A percentile compares a stretch with the other conserved stretches of the same genome.
Conservation (phyloP, 345 rosid genomes). For the Eucalyptus lansdowneana region DNA sequence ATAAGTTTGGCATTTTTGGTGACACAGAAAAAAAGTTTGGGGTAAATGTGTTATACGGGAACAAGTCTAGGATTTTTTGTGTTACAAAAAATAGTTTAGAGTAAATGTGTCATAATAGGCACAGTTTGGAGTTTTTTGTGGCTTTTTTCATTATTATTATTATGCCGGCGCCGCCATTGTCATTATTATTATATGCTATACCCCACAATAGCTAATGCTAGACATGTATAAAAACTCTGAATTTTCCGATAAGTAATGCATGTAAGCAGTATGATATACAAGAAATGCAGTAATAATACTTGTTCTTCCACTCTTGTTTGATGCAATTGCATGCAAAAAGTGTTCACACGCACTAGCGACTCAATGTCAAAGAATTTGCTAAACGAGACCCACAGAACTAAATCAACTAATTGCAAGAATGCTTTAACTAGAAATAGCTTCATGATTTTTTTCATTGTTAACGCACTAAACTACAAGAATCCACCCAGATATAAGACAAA, state of each 20-base stretch:
- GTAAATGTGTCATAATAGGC: too few relatives aligned
- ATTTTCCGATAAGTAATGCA: background rate
- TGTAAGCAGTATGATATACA: background rate
- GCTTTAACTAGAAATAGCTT: background rate
- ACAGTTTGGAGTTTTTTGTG: too few relatives aligned
- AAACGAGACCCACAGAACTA: background rate
- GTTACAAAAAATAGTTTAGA: too few relatives aligned
- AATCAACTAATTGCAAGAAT: background rate
- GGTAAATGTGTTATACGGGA: accelerated
- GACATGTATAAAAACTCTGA: background rate
- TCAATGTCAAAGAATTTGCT: background rate
- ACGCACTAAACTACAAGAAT: background rate
- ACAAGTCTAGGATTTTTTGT: too few relatives aligned
- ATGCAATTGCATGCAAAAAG: background rate
- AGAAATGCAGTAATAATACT: background rate
- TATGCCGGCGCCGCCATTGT: accelerated
- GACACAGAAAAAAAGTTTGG: too few relatives aligned
- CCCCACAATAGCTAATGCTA: background rate
- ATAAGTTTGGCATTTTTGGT: too few relatives aligned
- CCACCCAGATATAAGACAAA: background rate
- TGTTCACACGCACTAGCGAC: background rate
- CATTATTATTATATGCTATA: background rate
- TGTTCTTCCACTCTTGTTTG: background rate
- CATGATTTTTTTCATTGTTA: background rate
- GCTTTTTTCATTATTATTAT: background rate